phyloP scores from a whole-genome alignment of 169 alveolate species.

The Eimeria nieschulzi region DNA sequence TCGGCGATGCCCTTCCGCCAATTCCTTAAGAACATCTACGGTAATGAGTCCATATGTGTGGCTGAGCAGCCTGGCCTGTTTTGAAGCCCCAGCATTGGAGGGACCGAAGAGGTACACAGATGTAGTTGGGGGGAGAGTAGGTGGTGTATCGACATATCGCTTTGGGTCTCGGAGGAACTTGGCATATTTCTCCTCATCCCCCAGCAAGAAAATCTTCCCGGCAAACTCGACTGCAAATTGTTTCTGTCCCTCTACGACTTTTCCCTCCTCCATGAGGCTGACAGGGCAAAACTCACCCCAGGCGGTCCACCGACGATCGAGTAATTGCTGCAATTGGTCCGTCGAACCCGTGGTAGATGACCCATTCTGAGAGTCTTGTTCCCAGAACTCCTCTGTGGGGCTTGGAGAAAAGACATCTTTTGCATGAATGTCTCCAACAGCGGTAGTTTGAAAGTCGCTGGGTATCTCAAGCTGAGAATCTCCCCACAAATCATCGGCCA shows the following conservation, averaged over 20 bases:
- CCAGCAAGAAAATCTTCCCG: slow-evolving; percentile 46
- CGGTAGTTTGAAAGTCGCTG: background rate
- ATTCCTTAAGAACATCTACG: slow-evolving; percentile 17
- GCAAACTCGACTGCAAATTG: slow-evolving; percentile 50
- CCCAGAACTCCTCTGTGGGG: background rate
- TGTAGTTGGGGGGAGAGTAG: slow-evolving; percentile 47
- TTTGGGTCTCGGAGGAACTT: slow-evolving; percentile 45
- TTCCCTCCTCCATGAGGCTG: slow-evolving; percentile 38
- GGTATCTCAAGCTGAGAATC: slow-evolving; percentile 31
- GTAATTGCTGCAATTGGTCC: background rate
- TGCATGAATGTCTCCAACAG: background rate
- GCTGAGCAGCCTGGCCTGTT: slow-evolving; percentile 49
- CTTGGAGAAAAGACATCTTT: background rate
- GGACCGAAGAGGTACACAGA: slow-evolving; percentile 55
- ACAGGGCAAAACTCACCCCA: slow-evolving; percentile 65
- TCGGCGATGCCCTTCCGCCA: slow-evolving; percentile 49
- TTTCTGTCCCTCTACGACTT: slow-evolving; percentile 32
- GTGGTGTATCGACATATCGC: slow-evolving; percentile 35
- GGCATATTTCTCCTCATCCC: slow-evolving; percentile 34
- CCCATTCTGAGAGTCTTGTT: background rate
- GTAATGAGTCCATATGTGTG: slow-evolving; percentile 37
- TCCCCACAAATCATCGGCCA: slow-evolving; percentile 56
- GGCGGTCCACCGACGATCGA: slow-evolving; percentile 51
- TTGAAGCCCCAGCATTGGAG: slow-evolving; percentile 24
- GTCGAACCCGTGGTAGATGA: background rate